Percentiles rank a stretch among this genome's conserved stretches.
Evolutionary conservation across 169 alveolate genomes (phyloP).

Genomic region (Eimeria sp.): DNA sequence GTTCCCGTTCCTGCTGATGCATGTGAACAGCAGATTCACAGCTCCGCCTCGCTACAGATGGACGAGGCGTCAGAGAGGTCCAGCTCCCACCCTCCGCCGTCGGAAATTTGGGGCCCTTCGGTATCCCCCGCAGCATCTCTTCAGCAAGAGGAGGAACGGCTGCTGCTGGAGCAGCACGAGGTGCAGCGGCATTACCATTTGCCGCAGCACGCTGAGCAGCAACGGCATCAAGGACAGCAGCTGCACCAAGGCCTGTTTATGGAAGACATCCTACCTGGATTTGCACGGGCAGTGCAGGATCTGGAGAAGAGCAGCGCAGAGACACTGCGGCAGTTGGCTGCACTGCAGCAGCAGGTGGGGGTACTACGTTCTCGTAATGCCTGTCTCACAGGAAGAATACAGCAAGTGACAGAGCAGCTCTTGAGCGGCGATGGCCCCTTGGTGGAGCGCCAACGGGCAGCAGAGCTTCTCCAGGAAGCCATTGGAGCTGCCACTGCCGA

Average conservation of each 20-base stretch:
- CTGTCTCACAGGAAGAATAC: slow-evolving; percentile 31
- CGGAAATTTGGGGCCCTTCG: slow-evolving; percentile 14
- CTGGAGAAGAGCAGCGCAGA: slow-evolving; percentile 71
- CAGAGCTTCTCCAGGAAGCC: slow-evolving; percentile 62
- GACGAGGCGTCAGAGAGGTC: slow-evolving; percentile 14
- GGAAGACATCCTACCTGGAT: slow-evolving; percentile 66
- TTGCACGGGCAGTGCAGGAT: slow-evolving; percentile 70
- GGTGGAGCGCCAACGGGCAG: slow-evolving; percentile 59
- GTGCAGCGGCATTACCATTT: slow-evolving; percentile 12
- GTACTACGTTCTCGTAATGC: slow-evolving; percentile 54
- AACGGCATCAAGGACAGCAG: neutral
- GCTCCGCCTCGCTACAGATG: neutral
- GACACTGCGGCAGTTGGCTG: slow-evolving; percentile 59
- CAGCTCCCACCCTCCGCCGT: slow-evolving; percentile 6
- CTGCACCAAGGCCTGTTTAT: slow-evolving; percentile 39
- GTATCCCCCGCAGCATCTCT: neutral
- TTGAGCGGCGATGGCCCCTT: slow-evolving; percentile 13
- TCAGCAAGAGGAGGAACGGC: neutral
- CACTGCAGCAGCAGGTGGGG: slow-evolving; percentile 71
- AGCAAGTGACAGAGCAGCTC: slow-evolving; percentile 41
- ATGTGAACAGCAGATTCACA: neutral
- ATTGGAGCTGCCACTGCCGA: slow-evolving; percentile 34
- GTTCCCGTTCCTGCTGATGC: slow-evolving; percentile 38
- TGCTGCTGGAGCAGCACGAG: slow-evolving; percentile 34
- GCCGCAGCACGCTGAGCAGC: slow-evolving; percentile 27